These are phyloP conservation scores for Talaromyces thailandensis DNA, from an alignment of 495 filamentous ascomycete genomes.

Conservation along the genomic window DNA sequence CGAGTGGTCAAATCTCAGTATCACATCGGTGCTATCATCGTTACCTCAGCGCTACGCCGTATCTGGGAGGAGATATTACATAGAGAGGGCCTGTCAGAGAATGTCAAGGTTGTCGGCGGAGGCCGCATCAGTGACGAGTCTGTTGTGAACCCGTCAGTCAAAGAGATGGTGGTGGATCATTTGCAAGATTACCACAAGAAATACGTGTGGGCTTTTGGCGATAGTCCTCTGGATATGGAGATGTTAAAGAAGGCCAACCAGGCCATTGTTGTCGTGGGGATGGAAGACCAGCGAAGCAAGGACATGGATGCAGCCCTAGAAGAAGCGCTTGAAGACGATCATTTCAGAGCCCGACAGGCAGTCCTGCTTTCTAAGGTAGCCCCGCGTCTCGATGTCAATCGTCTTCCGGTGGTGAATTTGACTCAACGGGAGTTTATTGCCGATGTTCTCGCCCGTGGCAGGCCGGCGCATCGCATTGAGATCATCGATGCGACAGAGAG, in stretches of 20 bases:
- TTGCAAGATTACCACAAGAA: constrained; percentile 24
- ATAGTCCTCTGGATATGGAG: constrained; percentile 49
- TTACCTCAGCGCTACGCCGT: constrained; percentile 47
- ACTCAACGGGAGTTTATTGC: constrained; percentile 25
- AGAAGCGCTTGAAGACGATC: constrained; percentile 30
- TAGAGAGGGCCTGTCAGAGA: constrained; percentile 30
- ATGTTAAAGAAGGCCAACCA: constrained; percentile 49
- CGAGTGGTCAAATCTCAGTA: constrained; percentile 16
- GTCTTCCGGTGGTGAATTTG: constrained; percentile 37
- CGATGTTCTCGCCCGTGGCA: constrained; percentile 18
- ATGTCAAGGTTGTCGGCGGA: constrained; percentile 46
- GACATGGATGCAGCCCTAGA: constrained; percentile 44
- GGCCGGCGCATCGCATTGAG: constrained; percentile 10
- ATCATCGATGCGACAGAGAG: constrained; percentile 37
- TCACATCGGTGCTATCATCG: constrained; percentile 42
- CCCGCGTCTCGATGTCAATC: constrained; percentile 35
- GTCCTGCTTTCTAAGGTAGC: constrained; percentile 32
- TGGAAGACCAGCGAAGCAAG: constrained; percentile 40
- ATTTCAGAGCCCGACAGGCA: constrained; percentile 36
- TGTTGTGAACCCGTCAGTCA: constrained; percentile 45
- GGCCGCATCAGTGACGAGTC: constrained; percentile 40
- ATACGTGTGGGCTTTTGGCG: constrained; percentile 53
- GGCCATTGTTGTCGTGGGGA: constrained; percentile 51
- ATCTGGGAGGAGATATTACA: constrained; percentile 52
- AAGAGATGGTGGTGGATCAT: constrained; percentile 36